A percentile compares a stretch with the other conserved stretches of the same genome.
Conservation (phyloP, 495 filamentous ascomycete species). For the Evernia prunastri region DNA sequence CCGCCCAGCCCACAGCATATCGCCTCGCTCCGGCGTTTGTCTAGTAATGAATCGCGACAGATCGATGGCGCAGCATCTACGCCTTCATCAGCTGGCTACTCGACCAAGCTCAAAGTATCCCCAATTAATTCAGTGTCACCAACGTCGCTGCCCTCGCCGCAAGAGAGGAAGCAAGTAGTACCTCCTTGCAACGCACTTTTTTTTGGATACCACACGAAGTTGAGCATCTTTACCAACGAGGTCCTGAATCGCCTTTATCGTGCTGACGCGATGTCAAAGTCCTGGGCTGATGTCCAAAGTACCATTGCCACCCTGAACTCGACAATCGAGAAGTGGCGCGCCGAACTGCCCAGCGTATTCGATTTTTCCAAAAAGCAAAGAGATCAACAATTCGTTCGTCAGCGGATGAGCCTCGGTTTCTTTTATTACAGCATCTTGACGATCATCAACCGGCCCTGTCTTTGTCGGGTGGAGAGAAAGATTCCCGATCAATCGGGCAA, state of each 20-base stretch:
- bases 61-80: conserved; percentile 11
- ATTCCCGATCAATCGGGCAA: conserved; percentile 38
- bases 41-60: conserved; percentile 16
- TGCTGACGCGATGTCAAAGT: conserved; percentile 44
- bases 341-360: conserved; percentile 44
- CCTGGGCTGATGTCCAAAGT: conserved; percentile 56
- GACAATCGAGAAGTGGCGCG: conserved; percentile 50
- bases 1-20: not conserved
- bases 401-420: conserved; percentile 45
- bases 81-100: conserved; percentile 15
- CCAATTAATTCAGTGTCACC: conserved; percentile 14
- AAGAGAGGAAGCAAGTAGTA: conserved; percentile 34
- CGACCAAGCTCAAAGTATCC: conserved; percentile 12
- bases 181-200: conserved; percentile 39
- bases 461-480: conserved; percentile 51
- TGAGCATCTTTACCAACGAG: conserved; percentile 48
- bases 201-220: conserved; percentile 45
- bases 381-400: conserved; percentile 31
- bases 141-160: not conserved
- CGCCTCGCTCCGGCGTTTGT: conserved; percentile 13
- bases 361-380: conserved; percentile 41
- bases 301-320: conserved; percentile 47
- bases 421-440: conserved; percentile 55
- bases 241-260: conserved; percentile 55
- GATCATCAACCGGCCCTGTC: conserved; percentile 56